These are phyloP conservation scores for Austroboletus rostrupii DNA, from an alignment of 1,284 basidiomycete genomes.

Conservation along the genomic window DNA sequence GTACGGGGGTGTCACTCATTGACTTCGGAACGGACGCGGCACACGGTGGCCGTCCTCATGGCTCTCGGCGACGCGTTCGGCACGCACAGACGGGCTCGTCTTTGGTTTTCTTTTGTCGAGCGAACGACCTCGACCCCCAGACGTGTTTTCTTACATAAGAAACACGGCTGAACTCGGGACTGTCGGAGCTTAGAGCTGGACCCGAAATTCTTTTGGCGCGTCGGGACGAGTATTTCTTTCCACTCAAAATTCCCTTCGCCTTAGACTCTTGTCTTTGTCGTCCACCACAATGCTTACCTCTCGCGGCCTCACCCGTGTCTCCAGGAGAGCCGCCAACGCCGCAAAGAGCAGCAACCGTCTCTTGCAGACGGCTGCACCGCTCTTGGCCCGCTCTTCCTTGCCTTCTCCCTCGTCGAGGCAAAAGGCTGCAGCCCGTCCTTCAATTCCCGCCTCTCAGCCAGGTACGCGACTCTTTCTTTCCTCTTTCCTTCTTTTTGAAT, in stretches of 20 bases:
- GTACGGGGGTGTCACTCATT: slow-evolving; percentile 20
- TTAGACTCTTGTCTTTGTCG: slow-evolving; percentile 29
- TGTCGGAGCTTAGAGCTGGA: slow-evolving; percentile 29
- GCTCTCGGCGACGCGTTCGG: too few relatives aligned
- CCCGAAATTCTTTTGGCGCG: slow-evolving; percentile 20
- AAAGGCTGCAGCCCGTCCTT: slow-evolving; percentile 31
- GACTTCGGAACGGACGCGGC: too few relatives aligned
- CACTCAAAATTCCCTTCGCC: slow-evolving; percentile 12
- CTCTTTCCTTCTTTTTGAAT: slow-evolving; percentile 32
- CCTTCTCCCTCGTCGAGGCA: slow-evolving; percentile 38
- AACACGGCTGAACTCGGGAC: slow-evolving; percentile 28
- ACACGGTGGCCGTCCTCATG: too few relatives aligned
- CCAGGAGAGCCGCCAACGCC: slow-evolving; percentile 72
- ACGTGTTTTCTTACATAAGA: slow-evolving; percentile 19
- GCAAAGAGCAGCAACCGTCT: slow-evolving; percentile 71
- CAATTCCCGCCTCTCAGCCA: slow-evolving; percentile 31
- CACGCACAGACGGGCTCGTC: too few relatives aligned
- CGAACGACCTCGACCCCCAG: too few relatives aligned
- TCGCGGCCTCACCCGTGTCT: slow-evolving; percentile 78
- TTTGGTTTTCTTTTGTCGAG: too few relatives aligned
- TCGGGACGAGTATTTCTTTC: slow-evolving; percentile 31
- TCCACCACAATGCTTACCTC: slow-evolving; percentile 72
- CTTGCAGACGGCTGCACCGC: slow-evolving; percentile 66
- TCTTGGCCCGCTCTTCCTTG: slow-evolving; percentile 42
- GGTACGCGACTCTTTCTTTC: slow-evolving; percentile 32